Percentiles rank a stretch among this genome's conserved stretches.
These are phyloP conservation scores for Entomortierella beljakovae DNA, from an alignment of 192 early-diverging fungal genomes.

Conservation along the genomic window DNA sequence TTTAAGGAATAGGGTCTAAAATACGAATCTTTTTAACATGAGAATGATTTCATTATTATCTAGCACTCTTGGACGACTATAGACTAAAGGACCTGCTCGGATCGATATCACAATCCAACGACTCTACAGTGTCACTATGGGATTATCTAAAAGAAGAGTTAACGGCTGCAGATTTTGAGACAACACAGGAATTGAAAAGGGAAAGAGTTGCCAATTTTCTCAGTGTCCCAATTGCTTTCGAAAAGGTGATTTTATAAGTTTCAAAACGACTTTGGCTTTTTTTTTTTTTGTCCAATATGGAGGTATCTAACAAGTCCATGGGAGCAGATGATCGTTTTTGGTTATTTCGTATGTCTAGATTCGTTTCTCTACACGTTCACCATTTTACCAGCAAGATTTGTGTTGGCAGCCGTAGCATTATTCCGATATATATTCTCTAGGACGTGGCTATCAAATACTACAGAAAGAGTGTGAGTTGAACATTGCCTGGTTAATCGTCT, in stretches of 20 bases:
- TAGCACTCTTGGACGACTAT: slow-evolving; percentile 26
- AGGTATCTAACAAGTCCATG: not conserved
- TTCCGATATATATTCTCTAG: slow-evolving; percentile 49
- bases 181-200: slow-evolving; percentile 84
- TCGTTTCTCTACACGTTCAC: slow-evolving; percentile 97
- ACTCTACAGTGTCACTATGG: slow-evolving; percentile 57
- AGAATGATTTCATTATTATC: not conserved
- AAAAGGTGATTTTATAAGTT: slow-evolving; percentile 69
- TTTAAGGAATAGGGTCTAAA: too few relatives aligned
- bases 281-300: too few relatives aligned
- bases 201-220: slow-evolving; percentile 91
- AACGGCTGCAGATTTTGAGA: slow-evolving; percentile 73
- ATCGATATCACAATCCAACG: slow-evolving; percentile 28
- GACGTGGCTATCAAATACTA: slow-evolving; percentile 41
- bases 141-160: slow-evolving; percentile 74
- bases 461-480: slow-evolving; percentile 45
- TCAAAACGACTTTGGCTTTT: not conserved
- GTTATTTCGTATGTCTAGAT: slow-evolving; percentile 92
- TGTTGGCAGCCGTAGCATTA: slow-evolving; percentile 71
- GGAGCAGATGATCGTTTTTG: slow-evolving; percentile 86
- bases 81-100: slow-evolving; percentile 31
- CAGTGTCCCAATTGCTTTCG: slow-evolving; percentile 87
- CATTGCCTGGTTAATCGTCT: too few relatives aligned
- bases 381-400: slow-evolving; percentile 88
- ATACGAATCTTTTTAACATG: not conserved